These are phyloP conservation scores for Hibiscus syriacus DNA, from an alignment of 345 rosid genomes.

Conservation along the genomic window DNA sequence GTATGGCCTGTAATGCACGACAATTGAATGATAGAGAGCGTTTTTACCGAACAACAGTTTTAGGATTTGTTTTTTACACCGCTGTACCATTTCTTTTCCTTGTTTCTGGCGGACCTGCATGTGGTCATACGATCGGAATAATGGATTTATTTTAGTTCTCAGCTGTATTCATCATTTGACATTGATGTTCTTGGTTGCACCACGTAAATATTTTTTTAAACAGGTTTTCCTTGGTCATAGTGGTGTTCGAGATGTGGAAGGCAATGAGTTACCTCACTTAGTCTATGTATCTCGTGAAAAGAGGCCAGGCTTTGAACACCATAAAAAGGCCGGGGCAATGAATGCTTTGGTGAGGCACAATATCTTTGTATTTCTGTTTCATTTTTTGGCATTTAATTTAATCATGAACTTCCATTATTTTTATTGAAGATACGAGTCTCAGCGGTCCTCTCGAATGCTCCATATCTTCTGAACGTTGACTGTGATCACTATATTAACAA, in stretches of 20 bases:
- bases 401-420: conserved; percentile 2
- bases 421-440: conserved; percentile 72
- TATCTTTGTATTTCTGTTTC: background rate
- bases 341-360: conserved; percentile 59
- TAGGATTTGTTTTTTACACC: too few species aligned
- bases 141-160: too few species aligned
- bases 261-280: conserved; percentile 75
- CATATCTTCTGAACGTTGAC: conserved; percentile 81
- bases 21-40: too few species aligned
- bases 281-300: conserved; percentile 99
- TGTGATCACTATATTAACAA: conserved; percentile 97
- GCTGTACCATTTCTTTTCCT: too few species aligned
- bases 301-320: conserved; percentile 98
- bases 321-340: conserved; percentile 99
- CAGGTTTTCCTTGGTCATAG: conserved; percentile 90
- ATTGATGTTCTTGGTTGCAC: background rate
- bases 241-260: conserved; percentile 70
- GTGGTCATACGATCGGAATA: too few species aligned
- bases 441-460: conserved; percentile 90
- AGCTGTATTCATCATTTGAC: too few species aligned
- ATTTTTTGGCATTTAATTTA: background rate
- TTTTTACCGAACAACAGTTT: too few species aligned
- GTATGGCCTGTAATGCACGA: too few species aligned
- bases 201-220: conserved; percentile 6
- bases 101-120: too few species aligned